phyloP scores from a whole-genome alignment of 2,329 filamentous ascomycete species.

The Penicillium rolfsii region DNA sequence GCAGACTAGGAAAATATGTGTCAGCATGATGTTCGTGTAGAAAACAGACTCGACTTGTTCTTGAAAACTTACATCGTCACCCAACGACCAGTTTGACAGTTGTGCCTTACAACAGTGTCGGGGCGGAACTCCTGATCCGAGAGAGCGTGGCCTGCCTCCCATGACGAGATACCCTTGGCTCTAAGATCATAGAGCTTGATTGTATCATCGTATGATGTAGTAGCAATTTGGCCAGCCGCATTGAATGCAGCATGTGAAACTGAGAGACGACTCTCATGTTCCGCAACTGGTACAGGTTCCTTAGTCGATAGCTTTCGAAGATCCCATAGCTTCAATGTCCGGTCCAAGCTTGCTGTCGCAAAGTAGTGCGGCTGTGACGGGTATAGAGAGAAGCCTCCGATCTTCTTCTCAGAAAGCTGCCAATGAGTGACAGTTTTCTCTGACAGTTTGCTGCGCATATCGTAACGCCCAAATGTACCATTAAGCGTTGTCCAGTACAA shows the following conservation, averaged over 20 bases:
- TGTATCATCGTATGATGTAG: conserved; percentile 91
- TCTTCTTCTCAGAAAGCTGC: conserved; percentile 85
- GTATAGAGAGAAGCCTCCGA: conserved; percentile 87
- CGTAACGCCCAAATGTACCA: conserved; percentile 78
- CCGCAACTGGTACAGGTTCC: conserved; percentile 72
- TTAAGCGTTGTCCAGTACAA: conserved; percentile 87
- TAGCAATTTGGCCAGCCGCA: conserved; percentile 80
- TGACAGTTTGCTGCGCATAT: conserved; percentile 64
- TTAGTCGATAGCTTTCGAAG: conserved; percentile 70
- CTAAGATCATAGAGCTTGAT: conserved; percentile 87
- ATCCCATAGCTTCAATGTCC: conserved; percentile 92
- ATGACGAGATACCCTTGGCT: conserved; percentile 58
- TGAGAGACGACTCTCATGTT: conserved; percentile 79
- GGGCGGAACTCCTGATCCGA: conserved; percentile 69
- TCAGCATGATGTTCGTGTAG: conserved; percentile 13
- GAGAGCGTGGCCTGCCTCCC: conserved; percentile 63
- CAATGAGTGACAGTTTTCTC: conserved; percentile 66
- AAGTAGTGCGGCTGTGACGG: conserved; percentile 79
- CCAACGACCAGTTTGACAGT: conserved; percentile 95
- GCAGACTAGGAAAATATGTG: conserved; percentile 51
- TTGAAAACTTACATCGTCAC: conserved; percentile 71
- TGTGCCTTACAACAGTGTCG: conserved; percentile 71
- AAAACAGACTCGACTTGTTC: conserved; percentile 1
- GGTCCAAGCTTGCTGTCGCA: conserved; percentile 86
- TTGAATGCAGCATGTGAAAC: conserved; percentile 95